Conservation (phyloP, 1,284 basidiomycete species). For the Cryptococcus amylolentus region DNA sequence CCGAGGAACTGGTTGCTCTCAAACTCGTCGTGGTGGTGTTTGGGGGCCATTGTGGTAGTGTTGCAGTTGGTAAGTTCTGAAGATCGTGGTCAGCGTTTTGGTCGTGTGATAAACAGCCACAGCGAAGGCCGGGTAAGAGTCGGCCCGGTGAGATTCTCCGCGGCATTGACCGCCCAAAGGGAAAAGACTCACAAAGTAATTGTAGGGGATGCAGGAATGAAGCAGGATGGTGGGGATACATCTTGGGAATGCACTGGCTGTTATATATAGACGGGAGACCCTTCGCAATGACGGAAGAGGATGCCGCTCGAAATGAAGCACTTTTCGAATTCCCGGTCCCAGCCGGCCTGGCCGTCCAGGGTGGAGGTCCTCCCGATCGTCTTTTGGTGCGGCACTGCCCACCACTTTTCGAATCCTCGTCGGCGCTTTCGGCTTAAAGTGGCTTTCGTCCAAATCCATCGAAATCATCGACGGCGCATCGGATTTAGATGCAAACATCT, state of each 20-base stretch:
- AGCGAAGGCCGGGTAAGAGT: neutral
- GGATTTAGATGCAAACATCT: neutral
- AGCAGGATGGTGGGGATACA: neutral
- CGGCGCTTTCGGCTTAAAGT: neutral
- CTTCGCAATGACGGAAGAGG: neutral
- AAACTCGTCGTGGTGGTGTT: constrained; percentile 37
- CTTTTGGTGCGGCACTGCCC: neutral
- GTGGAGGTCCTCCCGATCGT: neutral
- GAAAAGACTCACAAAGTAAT: neutral
- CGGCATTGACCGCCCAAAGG: neutral
- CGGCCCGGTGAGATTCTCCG: neutral
- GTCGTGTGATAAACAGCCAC: neutral
- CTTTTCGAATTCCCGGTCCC: neutral
- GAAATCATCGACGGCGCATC: neutral
- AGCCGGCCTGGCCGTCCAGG: neutral
- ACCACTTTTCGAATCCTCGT: neutral
- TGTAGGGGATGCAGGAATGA: neutral
- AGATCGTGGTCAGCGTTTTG: neutral
- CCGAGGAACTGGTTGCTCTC: constrained; percentile 61
- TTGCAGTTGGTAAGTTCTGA: neutral
- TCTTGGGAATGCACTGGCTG: neutral
- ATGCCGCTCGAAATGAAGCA: neutral
- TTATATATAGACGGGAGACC: neutral
- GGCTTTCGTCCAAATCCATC: neutral
- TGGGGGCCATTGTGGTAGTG: constrained; percentile 26